phyloP scores from a whole-genome alignment of 345 rosid genomes.

The Populus euphratica region DNA sequence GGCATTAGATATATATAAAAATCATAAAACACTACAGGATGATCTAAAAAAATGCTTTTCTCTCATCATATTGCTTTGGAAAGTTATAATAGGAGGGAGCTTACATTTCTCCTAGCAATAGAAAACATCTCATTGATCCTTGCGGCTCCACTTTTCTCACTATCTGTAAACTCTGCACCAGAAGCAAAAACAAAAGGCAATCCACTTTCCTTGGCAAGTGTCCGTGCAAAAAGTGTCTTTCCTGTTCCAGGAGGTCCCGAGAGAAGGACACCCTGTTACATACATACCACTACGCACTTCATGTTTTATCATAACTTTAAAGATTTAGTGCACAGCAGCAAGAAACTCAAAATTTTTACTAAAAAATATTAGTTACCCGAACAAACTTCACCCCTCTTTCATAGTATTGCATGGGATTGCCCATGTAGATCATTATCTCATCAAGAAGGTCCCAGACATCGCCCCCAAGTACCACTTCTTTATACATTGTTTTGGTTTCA shows the following conservation, averaged over 20 bases:
- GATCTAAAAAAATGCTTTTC: not conserved
- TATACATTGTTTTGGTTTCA: slow-evolving; percentile 81
- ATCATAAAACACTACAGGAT: not conserved
- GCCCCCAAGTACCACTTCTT: slow-evolving; percentile 94
- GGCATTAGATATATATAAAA: not conserved
- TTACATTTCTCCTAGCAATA: slow-evolving; percentile 86
- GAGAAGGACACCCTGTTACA: slow-evolving; percentile 84
- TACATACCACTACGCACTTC: slow-evolving; percentile 10
- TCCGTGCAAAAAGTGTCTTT: slow-evolving; percentile 93
- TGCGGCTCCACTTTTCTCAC: slow-evolving; percentile 88
- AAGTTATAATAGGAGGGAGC: slow-evolving; percentile 16
- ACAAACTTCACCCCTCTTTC: slow-evolving; percentile 81
- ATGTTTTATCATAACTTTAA: not conserved
- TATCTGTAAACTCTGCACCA: slow-evolving; percentile 93
- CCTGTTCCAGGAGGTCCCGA: slow-evolving; percentile 99
- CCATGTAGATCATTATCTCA: slow-evolving; percentile 92
- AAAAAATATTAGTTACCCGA: slow-evolving; percentile 56
- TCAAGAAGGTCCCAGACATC: slow-evolving; percentile 99
- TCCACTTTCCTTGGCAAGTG: slow-evolving; percentile 94
- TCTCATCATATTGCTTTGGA: not conserved
- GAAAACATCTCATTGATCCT: slow-evolving; percentile 92
- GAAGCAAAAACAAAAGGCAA: slow-evolving; percentile 94
- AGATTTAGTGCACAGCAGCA: not conserved
- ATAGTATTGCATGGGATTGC: slow-evolving; percentile 89
- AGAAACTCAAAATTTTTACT: slow-evolving; percentile 1